Evolutionary conservation across 2,329 filamentous ascomycete species (phyloP), one percentile per base, ranked within the genome.

Genomic region (Colletotrichum sidae): DNA sequence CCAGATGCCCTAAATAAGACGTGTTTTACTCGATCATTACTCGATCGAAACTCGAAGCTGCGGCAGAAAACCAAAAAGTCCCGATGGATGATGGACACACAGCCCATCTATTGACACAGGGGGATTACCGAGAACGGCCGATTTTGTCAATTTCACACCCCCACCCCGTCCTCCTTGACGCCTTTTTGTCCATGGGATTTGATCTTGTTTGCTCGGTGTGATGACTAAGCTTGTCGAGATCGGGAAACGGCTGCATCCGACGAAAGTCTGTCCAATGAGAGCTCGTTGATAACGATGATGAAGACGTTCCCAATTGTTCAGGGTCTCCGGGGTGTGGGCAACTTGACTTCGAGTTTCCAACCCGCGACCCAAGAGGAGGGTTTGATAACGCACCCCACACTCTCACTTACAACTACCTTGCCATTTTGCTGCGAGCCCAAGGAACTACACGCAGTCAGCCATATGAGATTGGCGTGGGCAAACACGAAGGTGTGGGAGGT

Each of bases 1-100:
- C 41, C 56, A 51, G 41, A 51, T 33, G 13, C 15, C 46, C 66
- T 17, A 38, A 51, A 55, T 25, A 5, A 51, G 42, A 46, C 35
- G 15, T 56, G 38, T 52, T 73, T 80, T 80, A 80, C 78, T 78
- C 77, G 77, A 80, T 78, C 52, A 70, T 81, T 81, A 81, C 79
- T 82, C 80, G 79, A 82, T 81, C 65, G 70, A 80, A 82, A 80
- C 74, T 75, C 72, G 67, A 67, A 42, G 51, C 35, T 17, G 46
- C 59, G 33, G 15, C 45, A 33, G 60, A 65, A 51, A 50, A 45
- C 38, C 57, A 55, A 25, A 25, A 25, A 25, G 25, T 25, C 25
- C 3, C 25, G 25, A 25, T 25, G 25, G 25, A 39, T 7, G 35
- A 51, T 17, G 52, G 38, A 38, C 34, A 52, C 37, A 38, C 2